Percentiles rank a stretch among this genome's conserved stretches.
Conservation (phyloP, 139 green algal genomes). For the Tetraselmis chui region DNA sequence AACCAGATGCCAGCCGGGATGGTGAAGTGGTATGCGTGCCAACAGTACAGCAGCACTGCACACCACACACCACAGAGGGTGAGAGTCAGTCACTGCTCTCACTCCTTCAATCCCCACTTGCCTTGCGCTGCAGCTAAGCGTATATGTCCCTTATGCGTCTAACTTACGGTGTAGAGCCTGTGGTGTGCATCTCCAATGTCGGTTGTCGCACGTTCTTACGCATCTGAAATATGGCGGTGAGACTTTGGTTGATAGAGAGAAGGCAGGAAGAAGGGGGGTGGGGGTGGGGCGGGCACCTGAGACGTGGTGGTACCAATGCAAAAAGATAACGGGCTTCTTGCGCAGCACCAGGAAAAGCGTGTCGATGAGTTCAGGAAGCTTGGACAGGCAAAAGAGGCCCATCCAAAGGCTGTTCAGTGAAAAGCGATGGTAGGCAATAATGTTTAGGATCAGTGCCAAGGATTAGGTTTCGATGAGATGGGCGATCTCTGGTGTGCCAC, state of each 20-base stretch:
- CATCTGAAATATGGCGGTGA: too few species aligned
- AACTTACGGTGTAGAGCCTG: too few species aligned
- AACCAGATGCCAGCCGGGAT: slow-evolving; percentile 8
- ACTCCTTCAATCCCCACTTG: too few species aligned
- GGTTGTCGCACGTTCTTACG: too few species aligned
- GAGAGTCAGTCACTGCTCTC: not conserved
- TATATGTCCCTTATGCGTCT: too few species aligned
- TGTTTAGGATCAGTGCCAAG: too few species aligned
- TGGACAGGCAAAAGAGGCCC: not conserved
- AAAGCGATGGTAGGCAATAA: too few species aligned
- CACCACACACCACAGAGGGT: not conserved
- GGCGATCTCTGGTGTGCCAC: too few species aligned
- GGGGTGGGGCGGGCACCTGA: not conserved
- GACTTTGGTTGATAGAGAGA: not conserved
- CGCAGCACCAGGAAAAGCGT: not conserved
- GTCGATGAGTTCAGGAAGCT: slow-evolving; percentile 4
- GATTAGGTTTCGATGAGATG: too few species aligned
- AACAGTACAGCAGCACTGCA: slow-evolving; percentile 9
- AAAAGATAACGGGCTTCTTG: slow-evolving; percentile 4
- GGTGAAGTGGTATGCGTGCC: slow-evolving; percentile 2
- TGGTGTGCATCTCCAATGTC: too few species aligned
- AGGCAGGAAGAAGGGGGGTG: not conserved
- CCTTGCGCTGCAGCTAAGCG: too few species aligned
- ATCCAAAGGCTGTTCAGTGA: not conserved
- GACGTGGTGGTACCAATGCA: slow-evolving; percentile 5